Percentiles rank a stretch among this genome's conserved stretches.
phyloP scores from a whole-genome alignment of 164 flowering plant genomes.

The Taxillus chinensis region DNA sequence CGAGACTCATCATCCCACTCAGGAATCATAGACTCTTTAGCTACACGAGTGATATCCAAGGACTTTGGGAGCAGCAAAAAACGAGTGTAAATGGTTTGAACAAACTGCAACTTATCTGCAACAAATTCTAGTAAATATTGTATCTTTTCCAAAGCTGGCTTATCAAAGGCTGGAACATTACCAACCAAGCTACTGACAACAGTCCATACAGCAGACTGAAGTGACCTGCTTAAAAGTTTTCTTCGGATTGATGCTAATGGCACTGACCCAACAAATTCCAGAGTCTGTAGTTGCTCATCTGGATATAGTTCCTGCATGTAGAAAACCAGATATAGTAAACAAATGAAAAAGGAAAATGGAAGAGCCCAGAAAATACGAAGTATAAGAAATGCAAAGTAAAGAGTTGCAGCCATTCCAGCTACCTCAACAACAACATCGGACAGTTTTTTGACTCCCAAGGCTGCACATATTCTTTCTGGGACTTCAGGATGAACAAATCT shows the following conservation, averaged over 20 bases:
- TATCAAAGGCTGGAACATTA: constrained; percentile 19
- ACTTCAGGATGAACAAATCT: constrained; percentile 80
- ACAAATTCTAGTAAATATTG: constrained; percentile 32
- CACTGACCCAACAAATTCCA: constrained; percentile 57
- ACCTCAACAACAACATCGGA: constrained; percentile 92
- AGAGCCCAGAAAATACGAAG: neutral
- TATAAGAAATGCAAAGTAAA: neutral
- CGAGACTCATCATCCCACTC: constrained; percentile 43
- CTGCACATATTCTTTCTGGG: constrained; percentile 55
- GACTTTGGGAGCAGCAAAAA: constrained; percentile 63
- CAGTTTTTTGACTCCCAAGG: constrained; percentile 64
- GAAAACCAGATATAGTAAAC: constrained; percentile 9
- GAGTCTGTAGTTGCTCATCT: constrained; percentile 30
- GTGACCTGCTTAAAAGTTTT: constrained; percentile 51
- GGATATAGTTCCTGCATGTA: constrained; percentile 54
- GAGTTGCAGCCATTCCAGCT: constrained; percentile 6
- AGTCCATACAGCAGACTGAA: constrained; percentile 64
- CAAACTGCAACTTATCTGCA: constrained; percentile 73
- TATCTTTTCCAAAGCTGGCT: constrained; percentile 25
- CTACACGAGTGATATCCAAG: constrained; percentile 56
- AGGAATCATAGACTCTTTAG: constrained; percentile 42
- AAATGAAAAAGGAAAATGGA: neutral
- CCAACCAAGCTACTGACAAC: constrained; percentile 29
- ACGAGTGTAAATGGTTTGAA: constrained; percentile 49
- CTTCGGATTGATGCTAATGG: constrained; percentile 32